Evolutionary conservation across 2,329 filamentous ascomycete species (phyloP).

Genomic region (Calonectria hawksworthii): DNA sequence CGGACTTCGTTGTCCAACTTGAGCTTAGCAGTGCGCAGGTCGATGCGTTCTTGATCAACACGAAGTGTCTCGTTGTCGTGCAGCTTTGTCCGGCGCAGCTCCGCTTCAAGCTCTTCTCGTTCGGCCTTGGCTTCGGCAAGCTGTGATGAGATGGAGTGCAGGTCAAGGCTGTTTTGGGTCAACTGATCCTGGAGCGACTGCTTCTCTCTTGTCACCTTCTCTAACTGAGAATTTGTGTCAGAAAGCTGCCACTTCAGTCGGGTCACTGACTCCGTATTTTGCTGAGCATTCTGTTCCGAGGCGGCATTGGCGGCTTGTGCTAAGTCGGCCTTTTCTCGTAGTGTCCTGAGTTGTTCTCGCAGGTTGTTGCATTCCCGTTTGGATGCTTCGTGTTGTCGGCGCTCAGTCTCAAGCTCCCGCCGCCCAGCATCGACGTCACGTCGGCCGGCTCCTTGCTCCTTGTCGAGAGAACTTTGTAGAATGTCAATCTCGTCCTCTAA

Average conservation of each 20-base stretch:
- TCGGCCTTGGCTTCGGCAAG: conserved; percentile 73
- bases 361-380: conserved; percentile 57
- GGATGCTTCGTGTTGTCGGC: conserved; percentile 55
- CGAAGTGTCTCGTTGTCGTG: conserved; percentile 71
- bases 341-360: conserved; percentile 47
- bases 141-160: conserved; percentile 70
- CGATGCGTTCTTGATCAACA: conserved; percentile 77
- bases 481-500: conserved; percentile 85
- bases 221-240: conserved; percentile 71
- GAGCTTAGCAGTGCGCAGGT: conserved; percentile 76
- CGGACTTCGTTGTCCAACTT: conserved; percentile 78
- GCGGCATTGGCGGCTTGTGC: conserved; percentile 46
- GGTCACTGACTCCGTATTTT: conserved; percentile 60
- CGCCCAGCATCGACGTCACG: conserved; percentile 56
- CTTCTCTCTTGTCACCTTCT: conserved; percentile 71
- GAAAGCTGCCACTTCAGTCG: conserved; percentile 69
- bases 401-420: conserved; percentile 57
- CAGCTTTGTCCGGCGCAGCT: conserved; percentile 68
- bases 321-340: conserved; percentile 40
- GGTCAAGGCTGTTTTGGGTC: conserved; percentile 69
- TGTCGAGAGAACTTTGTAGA: conserved; percentile 63
- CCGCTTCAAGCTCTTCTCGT: conserved; percentile 75
- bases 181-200: conserved; percentile 75
- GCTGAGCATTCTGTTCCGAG: conserved; percentile 52
- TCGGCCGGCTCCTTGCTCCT: conserved; percentile 50